phyloP scores from a whole-genome alignment of 202 grass and related monocot species.

The Setaria viridis region DNA sequence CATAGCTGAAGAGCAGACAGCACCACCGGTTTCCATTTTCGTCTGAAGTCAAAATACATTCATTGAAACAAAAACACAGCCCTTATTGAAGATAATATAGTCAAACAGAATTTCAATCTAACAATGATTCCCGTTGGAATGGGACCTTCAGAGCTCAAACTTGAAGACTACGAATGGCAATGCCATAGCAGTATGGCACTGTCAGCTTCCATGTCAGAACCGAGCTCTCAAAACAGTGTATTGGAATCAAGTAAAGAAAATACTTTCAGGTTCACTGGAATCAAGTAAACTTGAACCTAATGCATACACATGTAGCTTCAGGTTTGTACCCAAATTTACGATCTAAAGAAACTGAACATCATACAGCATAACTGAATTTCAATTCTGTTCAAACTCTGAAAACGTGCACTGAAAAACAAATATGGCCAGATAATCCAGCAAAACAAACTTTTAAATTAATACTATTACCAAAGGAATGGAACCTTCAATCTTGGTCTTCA shows the following conservation, averaged over 20 bases:
- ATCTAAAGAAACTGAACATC: not conserved
- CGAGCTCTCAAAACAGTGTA: not conserved
- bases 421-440: not conserved
- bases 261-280: not conserved
- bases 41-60: too few relatives aligned
- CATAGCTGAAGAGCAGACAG: too few relatives aligned
- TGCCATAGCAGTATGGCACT: not conserved
- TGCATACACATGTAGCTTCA: not conserved
- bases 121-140: too few relatives aligned
- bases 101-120: too few relatives aligned
- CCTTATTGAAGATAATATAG: too few relatives aligned
- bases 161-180: not conserved
- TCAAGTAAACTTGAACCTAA: not conserved
- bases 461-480: not conserved
- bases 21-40: too few relatives aligned
- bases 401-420: not conserved
- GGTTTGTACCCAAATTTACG: not conserved
- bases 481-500: conserved; percentile 13
- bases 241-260: not conserved
- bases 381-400: not conserved
- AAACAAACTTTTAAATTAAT: not conserved
- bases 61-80: too few relatives aligned
- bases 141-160: not conserved
- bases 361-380: too few relatives aligned
- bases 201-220: not conserved